Evolutionary conservation across 192 early-diverging fungal genomes (phyloP).

Genomic region (Backusella australiensis): DNA sequence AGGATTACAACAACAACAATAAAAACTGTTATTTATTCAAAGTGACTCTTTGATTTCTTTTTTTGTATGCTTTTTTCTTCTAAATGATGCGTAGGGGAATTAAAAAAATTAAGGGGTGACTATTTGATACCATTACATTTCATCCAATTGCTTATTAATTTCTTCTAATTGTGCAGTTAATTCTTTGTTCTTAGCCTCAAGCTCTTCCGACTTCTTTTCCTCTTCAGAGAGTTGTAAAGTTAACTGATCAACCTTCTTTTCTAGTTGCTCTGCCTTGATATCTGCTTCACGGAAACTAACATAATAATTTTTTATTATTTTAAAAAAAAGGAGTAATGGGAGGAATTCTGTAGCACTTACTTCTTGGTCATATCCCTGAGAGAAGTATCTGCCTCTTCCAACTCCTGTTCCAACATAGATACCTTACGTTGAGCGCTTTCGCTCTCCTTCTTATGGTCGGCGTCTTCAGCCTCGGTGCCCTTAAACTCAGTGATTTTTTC

Average conservation of each 20-base stretch:
- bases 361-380: conserved; percentile 47
- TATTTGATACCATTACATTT: conserved; percentile 52
- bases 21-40: not conserved
- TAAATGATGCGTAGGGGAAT: not conserved
- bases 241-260: conserved; percentile 81
- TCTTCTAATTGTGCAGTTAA: conserved; percentile 73
- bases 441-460: conserved; percentile 24
- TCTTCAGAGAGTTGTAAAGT: conserved; percentile 64
- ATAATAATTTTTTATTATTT: no score
- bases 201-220: conserved; percentile 74
- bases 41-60: not conserved
- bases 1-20: not conserved
- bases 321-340: not conserved
- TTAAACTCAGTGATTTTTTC: conserved; percentile 31
- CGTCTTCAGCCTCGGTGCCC: conserved; percentile 26
- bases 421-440: conserved; percentile 39
- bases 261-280: conserved; percentile 80
- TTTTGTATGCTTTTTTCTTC: not conserved
- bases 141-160: conserved; percentile 73
- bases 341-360: conserved; percentile 19
- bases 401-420: conserved; percentile 43
- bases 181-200: conserved; percentile 57
- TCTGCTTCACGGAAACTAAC: conserved; percentile 69
- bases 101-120: not conserved
- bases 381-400: conserved; percentile 51